Evolutionary conservation across 208 protist species (phyloP), one percentile per base, ranked within the genome.

Genomic region (Strigomonas culicis): DNA sequence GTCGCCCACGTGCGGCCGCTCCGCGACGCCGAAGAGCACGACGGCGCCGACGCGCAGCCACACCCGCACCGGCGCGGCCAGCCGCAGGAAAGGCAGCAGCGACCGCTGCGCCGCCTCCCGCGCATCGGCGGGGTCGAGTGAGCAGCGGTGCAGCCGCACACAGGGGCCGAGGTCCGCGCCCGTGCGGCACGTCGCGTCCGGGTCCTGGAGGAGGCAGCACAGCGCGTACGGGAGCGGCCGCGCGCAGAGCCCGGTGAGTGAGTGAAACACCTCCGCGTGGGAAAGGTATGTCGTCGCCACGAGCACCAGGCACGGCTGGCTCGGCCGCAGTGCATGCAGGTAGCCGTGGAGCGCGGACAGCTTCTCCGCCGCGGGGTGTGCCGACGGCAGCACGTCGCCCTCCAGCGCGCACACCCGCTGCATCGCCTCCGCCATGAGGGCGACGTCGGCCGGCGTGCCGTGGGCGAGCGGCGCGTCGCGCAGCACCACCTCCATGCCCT

Each of bases 61-160:
- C 66, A 73, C 31, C 52, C 31, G 55, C 24, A 27, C 36, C 0
- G 43, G 56, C 28, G 66, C 11, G 46, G 52, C 41, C 66, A 57
- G 17, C 43, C 19, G 41, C n/a, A 49, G 4, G 27, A 24, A 28
- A 21, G 63, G 49, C 19, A 79, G 43, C 22, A 80, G 32, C 2
- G 27, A 39, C n/a, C 17, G 46, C 17, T 51, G 46, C 46, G 46
- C 17, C 46, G n/a, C 81, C 13, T 39, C 53, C 44, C 75, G 76
- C 25, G 82, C 24, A 46, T 79, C 65, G 4, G 52, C 36, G n/a
- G 73, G 72, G 17, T 71, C 63, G 44, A 73, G 70, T 1, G 79
- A 70, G 63, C 73, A 84, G 53, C 85, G 82, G 24, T 72, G 72
- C 0, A 80, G 44, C 4, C 53, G 58, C 15, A 63, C 55, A 22